phyloP scores from a whole-genome alignment of 768 basidiomycete genomes.

The Rhizopogon sp. region DNA sequence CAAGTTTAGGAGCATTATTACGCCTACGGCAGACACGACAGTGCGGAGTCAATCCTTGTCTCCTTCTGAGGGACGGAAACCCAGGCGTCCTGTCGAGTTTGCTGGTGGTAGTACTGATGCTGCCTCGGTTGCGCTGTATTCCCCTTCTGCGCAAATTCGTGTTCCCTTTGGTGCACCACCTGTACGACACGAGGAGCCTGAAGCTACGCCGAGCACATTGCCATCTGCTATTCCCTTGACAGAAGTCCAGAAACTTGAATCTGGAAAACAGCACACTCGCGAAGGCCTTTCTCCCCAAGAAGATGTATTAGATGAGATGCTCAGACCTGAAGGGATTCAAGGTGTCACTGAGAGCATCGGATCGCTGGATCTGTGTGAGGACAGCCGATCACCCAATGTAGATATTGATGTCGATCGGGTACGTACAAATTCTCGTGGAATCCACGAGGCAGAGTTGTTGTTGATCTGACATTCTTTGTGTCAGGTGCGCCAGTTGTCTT shows the following conservation, averaged over 20 bases:
- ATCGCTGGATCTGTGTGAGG: background rate
- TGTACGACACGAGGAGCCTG: background rate
- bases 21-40: background rate
- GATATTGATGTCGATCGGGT: background rate
- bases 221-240: background rate
- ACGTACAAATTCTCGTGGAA: background rate
- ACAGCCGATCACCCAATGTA: background rate
- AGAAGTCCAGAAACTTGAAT: background rate
- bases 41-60: background rate
- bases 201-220: too few species aligned
- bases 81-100: background rate
- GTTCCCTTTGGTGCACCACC: background rate
- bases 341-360: background rate
- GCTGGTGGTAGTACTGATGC: too few species aligned
- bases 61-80: background rate
- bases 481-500: background rate
- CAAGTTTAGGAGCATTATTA: background rate
- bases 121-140: background rate
- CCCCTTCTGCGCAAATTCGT: background rate
- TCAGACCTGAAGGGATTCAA: background rate
- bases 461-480: background rate
- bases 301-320: background rate
- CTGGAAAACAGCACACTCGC: background rate
- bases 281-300: background rate
- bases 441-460: background rate